These are phyloP conservation scores for Phytophthora foliorum DNA, from an alignment of 352 stramenopile genomes.

Conservation along the genomic window DNA sequence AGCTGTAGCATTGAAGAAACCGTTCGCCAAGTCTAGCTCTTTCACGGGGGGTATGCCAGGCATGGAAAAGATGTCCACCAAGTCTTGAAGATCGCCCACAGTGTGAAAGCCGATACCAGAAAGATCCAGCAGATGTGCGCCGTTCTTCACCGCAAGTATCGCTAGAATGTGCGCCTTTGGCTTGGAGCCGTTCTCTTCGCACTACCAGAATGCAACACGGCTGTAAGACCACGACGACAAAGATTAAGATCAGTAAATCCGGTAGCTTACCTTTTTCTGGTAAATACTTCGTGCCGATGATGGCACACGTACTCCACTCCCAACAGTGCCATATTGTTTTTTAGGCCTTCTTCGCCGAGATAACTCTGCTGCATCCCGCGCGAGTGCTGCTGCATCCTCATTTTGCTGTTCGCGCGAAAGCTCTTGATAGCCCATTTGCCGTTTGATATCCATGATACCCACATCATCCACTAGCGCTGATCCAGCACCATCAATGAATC, in stretches of 20 bases:
- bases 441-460: slow-evolving; percentile 73
- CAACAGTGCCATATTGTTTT: background rate
- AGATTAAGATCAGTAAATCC: background rate
- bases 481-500: background rate
- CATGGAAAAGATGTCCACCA: slow-evolving; percentile 55
- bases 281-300: slow-evolving; percentile 49
- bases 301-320: slow-evolving; percentile 18
- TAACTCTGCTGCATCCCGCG: slow-evolving; percentile 44
- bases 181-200: slow-evolving; percentile 46
- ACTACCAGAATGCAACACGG: slow-evolving; percentile 33
- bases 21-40: slow-evolving; percentile 64
- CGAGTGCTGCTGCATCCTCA: slow-evolving; percentile 22
- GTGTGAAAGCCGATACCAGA: slow-evolving; percentile 65
- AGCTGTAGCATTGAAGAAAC: slow-evolving; percentile 67
- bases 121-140: slow-evolving; percentile 55
- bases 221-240: background rate
- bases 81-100: slow-evolving; percentile 56
- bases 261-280: slow-evolving; percentile 43
- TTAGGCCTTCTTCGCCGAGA: slow-evolving; percentile 11
- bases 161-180: slow-evolving; percentile 53
- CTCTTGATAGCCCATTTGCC: slow-evolving; percentile 67
- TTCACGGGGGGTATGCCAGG: slow-evolving; percentile 45
- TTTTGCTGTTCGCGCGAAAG: slow-evolving; percentile 29
- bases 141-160: slow-evolving; percentile 49
- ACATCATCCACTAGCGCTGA: slow-evolving; percentile 38